A percentile compares a stretch with the other conserved stretches of the same genome.
phyloP scores from a whole-genome alignment of 352 stramenopile species.

The Halophytophthora batemanensis region DNA sequence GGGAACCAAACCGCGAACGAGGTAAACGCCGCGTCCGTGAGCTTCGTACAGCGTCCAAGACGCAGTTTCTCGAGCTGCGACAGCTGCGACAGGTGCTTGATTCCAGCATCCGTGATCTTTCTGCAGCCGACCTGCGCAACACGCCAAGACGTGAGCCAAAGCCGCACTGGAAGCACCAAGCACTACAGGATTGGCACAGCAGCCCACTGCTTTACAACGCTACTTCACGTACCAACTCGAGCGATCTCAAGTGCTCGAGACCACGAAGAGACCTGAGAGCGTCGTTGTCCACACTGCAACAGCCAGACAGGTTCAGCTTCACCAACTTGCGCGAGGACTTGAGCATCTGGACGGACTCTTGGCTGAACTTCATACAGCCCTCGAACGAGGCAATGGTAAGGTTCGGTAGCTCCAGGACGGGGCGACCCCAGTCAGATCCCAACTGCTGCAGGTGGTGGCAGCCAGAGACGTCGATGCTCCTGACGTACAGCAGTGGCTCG shows the following conservation, averaged over 20 bases:
- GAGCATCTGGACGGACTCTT: conserved; percentile 47
- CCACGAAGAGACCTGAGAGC: conserved; percentile 39
- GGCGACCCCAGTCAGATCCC: conserved; percentile 28
- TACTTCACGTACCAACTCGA: conserved; percentile 67
- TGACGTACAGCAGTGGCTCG: conserved; percentile 42
- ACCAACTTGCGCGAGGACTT: conserved; percentile 56
- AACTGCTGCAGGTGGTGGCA: conserved; percentile 54
- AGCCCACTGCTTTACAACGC: too few species aligned
- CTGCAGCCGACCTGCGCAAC: conserved; percentile 41
- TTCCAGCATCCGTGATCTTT: conserved; percentile 49
- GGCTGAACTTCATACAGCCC: conserved; percentile 41
- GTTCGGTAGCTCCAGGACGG: conserved; percentile 34
- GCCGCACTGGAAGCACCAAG: too few species aligned
- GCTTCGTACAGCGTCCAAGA: conserved; percentile 47
- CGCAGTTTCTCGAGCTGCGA: conserved; percentile 48
- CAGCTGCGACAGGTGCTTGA: conserved; percentile 45
- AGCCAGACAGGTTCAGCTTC: conserved; percentile 56
- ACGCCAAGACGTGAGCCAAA: too few species aligned
- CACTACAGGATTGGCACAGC: conserved; percentile 1
- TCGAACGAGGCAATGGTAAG: conserved; percentile 51
- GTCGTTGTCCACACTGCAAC: conserved; percentile 54
- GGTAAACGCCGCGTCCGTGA: conserved; percentile 52
- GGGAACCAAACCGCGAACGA: conserved; percentile 36
- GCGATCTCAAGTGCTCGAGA: conserved; percentile 32
- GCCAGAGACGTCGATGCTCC: conserved; percentile 52